Evolutionary conservation across 306 rosid species (phyloP).

Genomic region (Castanea sativa): DNA sequence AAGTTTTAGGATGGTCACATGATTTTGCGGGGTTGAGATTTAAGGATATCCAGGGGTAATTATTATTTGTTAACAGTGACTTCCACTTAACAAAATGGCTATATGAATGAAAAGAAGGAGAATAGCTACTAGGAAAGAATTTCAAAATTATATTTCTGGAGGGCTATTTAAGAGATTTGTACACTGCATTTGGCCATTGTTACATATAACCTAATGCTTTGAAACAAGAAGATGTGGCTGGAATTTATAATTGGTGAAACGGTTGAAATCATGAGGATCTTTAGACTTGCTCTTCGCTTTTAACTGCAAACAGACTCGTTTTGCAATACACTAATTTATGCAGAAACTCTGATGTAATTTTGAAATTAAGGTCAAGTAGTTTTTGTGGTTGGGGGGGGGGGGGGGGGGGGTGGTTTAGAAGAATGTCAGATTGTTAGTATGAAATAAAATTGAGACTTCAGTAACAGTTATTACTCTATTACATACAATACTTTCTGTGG

Average conservation of each 20-base stretch:
- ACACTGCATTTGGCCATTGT: neutral
- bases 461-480: neutral
- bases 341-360: neutral
- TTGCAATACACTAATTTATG: neutral
- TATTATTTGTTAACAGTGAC: neutral
- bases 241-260: neutral
- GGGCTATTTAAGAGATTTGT: neutral
- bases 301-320: neutral
- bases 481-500: neutral
- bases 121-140: neutral
- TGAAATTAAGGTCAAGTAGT: too few species aligned
- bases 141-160: neutral
- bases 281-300: neutral
- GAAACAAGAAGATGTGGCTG: neutral
- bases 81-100: too few species aligned
- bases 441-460: too few species aligned
- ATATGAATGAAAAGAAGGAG: neutral
- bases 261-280: neutral
- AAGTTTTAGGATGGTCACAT: neutral
- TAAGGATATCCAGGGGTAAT: neutral
- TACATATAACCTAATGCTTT: neutral
- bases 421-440: too few species aligned
- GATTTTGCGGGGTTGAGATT: neutral
- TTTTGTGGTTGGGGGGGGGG: too few species aligned
- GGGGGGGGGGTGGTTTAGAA: too few species aligned